Evolutionary conservation across 768 basidiomycete species (phyloP).

Genomic region (Galerina sulciceps): DNA sequence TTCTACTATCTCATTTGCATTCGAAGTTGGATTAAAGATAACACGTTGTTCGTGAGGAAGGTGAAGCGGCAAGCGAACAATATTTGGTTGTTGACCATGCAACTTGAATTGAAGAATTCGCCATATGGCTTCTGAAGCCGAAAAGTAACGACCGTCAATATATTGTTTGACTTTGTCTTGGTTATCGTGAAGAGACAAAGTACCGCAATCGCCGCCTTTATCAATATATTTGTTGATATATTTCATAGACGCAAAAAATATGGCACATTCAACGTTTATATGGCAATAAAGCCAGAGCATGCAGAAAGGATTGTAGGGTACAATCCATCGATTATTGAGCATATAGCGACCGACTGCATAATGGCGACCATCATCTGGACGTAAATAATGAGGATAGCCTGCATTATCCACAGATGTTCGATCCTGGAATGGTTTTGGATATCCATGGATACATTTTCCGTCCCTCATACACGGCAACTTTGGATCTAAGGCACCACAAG

Average conservation of each 20-base stretch:
- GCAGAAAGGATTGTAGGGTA: conserved; percentile 41
- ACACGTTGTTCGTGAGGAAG: conserved; percentile 42
- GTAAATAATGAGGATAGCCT: conserved; percentile 27
- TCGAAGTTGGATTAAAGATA: conserved; percentile 31
- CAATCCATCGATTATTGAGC: conserved; percentile 38
- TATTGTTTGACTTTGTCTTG: conserved; percentile 29
- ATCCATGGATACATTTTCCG: conserved; percentile 33
- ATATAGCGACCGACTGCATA: conserved; percentile 19
- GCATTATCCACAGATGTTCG: conserved; percentile 19
- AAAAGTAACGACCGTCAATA: conserved; percentile 33
- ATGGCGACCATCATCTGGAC: conserved; percentile 29
- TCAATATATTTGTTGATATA: conserved; percentile 54
- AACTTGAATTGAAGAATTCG: conserved; percentile 31
- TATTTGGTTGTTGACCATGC: conserved; percentile 34
- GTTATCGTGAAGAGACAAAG: neutral
- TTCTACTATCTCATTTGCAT: conserved; percentile 22
- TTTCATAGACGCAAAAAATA: conserved; percentile 36
- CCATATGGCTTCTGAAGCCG: conserved; percentile 38
- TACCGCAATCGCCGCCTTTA: conserved; percentile 46
- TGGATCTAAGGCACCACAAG: conserved; percentile 35
- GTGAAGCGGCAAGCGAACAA: conserved; percentile 47
- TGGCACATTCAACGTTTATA: conserved; percentile 48
- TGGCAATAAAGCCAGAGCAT: conserved; percentile 40
- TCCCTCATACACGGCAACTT: conserved; percentile 41
- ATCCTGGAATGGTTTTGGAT: conserved; percentile 30